These are phyloP conservation scores for Pestalotiopsis sp. DNA, from an alignment of 2,329 filamentous ascomycete species.

Conservation along the genomic window DNA sequence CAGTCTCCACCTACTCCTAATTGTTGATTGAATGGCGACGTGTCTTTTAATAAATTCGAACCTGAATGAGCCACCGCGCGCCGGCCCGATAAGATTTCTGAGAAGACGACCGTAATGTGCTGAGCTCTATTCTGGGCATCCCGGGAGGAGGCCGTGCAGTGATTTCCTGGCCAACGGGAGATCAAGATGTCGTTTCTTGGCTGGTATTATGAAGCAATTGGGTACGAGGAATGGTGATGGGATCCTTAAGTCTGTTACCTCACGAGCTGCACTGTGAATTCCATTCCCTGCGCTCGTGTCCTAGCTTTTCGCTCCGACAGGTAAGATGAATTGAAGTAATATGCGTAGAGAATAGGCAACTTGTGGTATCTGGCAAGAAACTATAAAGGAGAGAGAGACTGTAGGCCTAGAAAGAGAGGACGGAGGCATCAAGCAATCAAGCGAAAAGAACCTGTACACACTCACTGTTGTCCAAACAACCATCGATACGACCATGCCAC, in stretches of 20 bases:
- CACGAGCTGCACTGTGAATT: not conserved
- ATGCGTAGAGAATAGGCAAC: not conserved
- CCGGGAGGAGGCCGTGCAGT: not conserved
- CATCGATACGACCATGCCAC: slow-evolving; percentile 21
- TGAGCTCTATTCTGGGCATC: not conserved
- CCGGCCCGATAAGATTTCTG: not conserved
- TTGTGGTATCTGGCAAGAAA: not conserved
- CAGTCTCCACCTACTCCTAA: not conserved
- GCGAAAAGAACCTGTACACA: not conserved
- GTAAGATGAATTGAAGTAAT: not conserved
- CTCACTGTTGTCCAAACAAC: not conserved
- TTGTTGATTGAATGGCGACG: not conserved
- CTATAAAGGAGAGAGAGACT: not conserved
- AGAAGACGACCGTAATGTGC: not conserved
- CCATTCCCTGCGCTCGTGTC: not conserved
- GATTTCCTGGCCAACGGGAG: not conserved
- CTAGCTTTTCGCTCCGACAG: not conserved
- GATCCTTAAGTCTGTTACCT: not conserved
- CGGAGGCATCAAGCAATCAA: not conserved
- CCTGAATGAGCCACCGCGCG: not conserved
- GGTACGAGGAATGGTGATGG: not conserved
- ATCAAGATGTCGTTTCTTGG: not conserved
- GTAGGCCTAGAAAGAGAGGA: not conserved
- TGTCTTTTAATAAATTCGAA: not conserved
- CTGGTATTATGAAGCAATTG: not conserved